Evolutionary conservation across 805 yeast species (phyloP).

Genomic region (Metschnikowia rubicola): DNA sequence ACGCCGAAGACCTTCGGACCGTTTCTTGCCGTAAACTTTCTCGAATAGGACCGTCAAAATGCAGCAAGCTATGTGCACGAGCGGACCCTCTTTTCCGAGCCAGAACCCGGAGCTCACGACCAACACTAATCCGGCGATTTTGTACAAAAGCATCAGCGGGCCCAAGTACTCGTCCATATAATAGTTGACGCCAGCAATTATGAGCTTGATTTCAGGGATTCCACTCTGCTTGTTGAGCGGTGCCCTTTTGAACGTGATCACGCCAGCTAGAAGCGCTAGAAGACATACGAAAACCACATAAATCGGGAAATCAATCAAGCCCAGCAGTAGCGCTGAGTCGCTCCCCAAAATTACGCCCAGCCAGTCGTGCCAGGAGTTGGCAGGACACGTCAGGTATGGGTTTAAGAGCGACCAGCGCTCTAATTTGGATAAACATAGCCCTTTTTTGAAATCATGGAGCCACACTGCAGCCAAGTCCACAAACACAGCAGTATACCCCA

Average conservation of each 20-base stretch:
- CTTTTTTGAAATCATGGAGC: slow-evolving; percentile 52
- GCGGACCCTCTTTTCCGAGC: slow-evolving; percentile 85
- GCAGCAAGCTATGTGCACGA: slow-evolving; percentile 75
- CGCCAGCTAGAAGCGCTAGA: slow-evolving; percentile 27
- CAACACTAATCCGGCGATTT: slow-evolving; percentile 55
- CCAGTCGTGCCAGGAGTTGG: slow-evolving; percentile 40
- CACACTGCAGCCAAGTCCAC: slow-evolving; percentile 49
- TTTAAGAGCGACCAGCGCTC: slow-evolving; percentile 40
- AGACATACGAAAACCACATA: slow-evolving; percentile 28
- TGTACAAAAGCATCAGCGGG: slow-evolving; percentile 48
- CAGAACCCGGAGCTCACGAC: slow-evolving; percentile 76
- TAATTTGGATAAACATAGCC: slow-evolving; percentile 42
- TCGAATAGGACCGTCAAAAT: slow-evolving; percentile 33
- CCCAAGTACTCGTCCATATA: slow-evolving; percentile 47
- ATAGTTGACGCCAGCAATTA: slow-evolving; percentile 62
- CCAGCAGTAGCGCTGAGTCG: slow-evolving; percentile 15
- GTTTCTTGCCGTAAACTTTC: slow-evolving; percentile 23
- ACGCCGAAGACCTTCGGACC: slow-evolving; percentile 58
- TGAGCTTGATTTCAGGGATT: slow-evolving; percentile 67
- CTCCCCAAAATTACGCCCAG: slow-evolving; percentile 24
- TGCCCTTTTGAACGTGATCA: slow-evolving; percentile 25
- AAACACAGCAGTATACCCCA: slow-evolving; percentile 48
- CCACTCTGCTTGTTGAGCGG: slow-evolving; percentile 49
- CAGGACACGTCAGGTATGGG: slow-evolving; percentile 44
- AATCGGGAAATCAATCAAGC: slow-evolving; percentile 34